These are phyloP conservation scores for Coemansia sp. DNA, from an alignment of 192 early-diverging fungal genomes.

Conservation along the genomic window DNA sequence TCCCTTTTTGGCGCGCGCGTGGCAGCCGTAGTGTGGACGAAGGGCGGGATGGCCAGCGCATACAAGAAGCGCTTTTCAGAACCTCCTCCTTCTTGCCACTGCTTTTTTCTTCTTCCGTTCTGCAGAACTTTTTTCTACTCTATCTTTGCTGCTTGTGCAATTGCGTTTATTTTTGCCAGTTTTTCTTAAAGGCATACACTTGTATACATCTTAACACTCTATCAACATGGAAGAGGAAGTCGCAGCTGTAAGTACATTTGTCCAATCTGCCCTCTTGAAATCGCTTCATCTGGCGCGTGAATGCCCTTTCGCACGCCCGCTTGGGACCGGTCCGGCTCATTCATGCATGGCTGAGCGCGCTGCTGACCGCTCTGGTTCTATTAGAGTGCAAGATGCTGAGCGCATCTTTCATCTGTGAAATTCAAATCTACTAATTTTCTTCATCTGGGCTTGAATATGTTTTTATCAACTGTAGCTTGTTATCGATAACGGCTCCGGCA, in stretches of 20 bases:
- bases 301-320: background rate
- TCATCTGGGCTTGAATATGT: conserved; percentile 19
- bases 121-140: conserved; percentile 10
- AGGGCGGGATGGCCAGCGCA: background rate
- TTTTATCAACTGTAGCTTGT: conserved; percentile 59
- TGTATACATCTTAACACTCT: conserved; percentile 25
- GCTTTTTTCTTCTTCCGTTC: conserved; percentile 15
- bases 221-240: conserved; percentile 77
- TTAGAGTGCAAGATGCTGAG: background rate
- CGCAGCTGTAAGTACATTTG: conserved; percentile 66
- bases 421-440: conserved; percentile 15
- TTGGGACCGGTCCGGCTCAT: background rate
- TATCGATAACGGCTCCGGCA: conserved; percentile 92
- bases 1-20: conserved; percentile 12
- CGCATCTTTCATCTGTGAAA: conserved; percentile 7
- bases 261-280: background rate
- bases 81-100: background rate
- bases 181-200: conserved; percentile 9
- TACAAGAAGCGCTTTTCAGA: conserved; percentile 13
- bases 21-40: conserved; percentile 21
- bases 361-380: background rate
- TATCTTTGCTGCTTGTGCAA: conserved; percentile 16
- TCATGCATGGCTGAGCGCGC: background rate
- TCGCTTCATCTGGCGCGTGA: conserved; percentile 11
- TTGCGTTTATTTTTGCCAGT: conserved; percentile 12